Conservation (phyloP, 2,329 filamentous ascomycete genomes). For the Hypoxylon sp. region DNA sequence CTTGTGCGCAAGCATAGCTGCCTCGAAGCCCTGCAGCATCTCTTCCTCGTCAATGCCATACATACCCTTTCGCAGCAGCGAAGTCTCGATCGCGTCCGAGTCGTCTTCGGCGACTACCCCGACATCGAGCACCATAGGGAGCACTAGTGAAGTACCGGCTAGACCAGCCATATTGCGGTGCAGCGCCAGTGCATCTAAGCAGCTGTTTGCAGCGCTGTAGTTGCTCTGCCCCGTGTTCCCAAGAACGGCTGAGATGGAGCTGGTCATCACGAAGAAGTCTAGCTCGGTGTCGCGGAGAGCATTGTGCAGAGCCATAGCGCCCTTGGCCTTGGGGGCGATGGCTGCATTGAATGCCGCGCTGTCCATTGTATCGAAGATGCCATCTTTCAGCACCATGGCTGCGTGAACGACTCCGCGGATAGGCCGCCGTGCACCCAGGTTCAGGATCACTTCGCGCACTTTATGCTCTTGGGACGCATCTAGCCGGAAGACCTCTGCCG, state of each 20-base stretch:
- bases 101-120: slow-evolving; percentile 48
- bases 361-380: slow-evolving; percentile 35
- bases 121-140: slow-evolving; percentile 51
- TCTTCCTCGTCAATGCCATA: slow-evolving; percentile 42
- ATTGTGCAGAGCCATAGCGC: slow-evolving; percentile 31
- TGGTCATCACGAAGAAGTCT: slow-evolving; percentile 48
- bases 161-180: slow-evolving; percentile 45
- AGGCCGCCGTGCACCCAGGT: slow-evolving; percentile 25
- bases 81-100: slow-evolving; percentile 21
- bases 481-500: slow-evolving; percentile 45
- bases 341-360: slow-evolving; percentile 11
- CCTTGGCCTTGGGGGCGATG: slow-evolving; percentile 36
- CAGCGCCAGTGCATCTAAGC: slow-evolving; percentile 50
- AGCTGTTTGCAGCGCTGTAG: slow-evolving; percentile 51
- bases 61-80: slow-evolving; percentile 33
- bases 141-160: slow-evolving; percentile 41
- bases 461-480: slow-evolving; percentile 45
- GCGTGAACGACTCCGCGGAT: slow-evolving; percentile 44
- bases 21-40: slow-evolving; percentile 42
- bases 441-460: slow-evolving; percentile 39
- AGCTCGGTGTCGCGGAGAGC: slow-evolving; percentile 25
- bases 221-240: slow-evolving; percentile 43
- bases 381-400: slow-evolving; percentile 47
- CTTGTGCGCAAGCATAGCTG: slow-evolving; percentile 40
- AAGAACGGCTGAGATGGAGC: slow-evolving; percentile 42